Percentiles rank a stretch among this genome's conserved stretches.
phyloP scores from a whole-genome alignment of 208 protist species.

The Leishmania amazonensis region DNA sequence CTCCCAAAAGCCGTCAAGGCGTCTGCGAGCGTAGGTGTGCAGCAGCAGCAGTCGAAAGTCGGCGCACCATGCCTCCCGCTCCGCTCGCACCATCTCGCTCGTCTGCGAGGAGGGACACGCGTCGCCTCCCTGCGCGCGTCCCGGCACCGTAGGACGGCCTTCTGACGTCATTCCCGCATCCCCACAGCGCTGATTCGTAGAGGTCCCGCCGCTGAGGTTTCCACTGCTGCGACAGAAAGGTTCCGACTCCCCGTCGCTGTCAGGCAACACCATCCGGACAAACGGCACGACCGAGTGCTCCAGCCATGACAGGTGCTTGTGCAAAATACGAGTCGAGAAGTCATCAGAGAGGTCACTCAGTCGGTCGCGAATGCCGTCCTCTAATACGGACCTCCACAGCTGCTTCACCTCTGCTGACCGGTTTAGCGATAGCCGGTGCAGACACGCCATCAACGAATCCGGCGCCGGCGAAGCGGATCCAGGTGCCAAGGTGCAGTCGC shows the following conservation, averaged over 20 bases:
- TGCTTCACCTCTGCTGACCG: slow-evolving; percentile 55
- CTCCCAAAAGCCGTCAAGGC: slow-evolving; percentile 78
- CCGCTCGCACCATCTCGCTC: slow-evolving; percentile 30
- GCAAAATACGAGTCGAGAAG: slow-evolving; percentile 56
- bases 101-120: not conserved
- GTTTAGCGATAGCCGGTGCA: slow-evolving; percentile 73
- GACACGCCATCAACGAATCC: slow-evolving; percentile 49
- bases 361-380: slow-evolving; percentile 45
- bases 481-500: not conserved
- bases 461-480: not conserved
- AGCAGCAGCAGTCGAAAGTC: slow-evolving; percentile 68
- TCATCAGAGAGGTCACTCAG: slow-evolving; percentile 65
- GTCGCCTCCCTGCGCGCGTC: not conserved
- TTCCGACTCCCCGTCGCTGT: slow-evolving; percentile 1
- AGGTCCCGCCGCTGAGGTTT: not conserved
- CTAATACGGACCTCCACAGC: slow-evolving; percentile 66
- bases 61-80: slow-evolving; percentile 68
- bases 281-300: slow-evolving; percentile 72
- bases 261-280: slow-evolving; percentile 51
- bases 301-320: slow-evolving; percentile 66
- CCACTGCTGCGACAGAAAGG: not conserved
- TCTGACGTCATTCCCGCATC: not conserved
- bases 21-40: slow-evolving; percentile 52
- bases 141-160: not conserved
- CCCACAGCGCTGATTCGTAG: not conserved